Conservation (phyloP, 129 eudicot species). For the Oenanthe sinensis region DNA sequence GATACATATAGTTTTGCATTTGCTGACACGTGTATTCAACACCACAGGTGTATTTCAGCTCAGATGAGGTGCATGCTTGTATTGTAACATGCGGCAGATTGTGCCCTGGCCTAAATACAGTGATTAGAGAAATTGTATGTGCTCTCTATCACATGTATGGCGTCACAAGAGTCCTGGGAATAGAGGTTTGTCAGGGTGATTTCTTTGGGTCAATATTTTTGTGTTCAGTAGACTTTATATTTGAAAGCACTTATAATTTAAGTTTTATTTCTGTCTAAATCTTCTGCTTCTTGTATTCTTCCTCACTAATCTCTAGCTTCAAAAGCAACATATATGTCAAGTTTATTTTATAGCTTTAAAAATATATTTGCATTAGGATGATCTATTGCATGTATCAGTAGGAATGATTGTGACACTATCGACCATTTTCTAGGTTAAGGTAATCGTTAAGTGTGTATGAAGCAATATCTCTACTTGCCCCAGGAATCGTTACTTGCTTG, state of each 20-base stretch:
- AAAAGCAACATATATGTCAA: not conserved
- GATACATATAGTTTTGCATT: conserved; percentile 9
- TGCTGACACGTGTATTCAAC: conserved; percentile 18
- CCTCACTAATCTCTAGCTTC: not conserved
- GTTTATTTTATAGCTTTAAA: not conserved
- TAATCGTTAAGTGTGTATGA: not conserved
- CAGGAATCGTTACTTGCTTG: not conserved
- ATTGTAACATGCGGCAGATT: conserved; percentile 91
- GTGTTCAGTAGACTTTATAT: not conserved
- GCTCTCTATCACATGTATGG: conserved; percentile 87
- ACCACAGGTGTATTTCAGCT: conserved; percentile 66
- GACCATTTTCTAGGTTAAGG: not conserved
- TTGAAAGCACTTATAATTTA: not conserved
- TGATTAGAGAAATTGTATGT: conserved; percentile 85
- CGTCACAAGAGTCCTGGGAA: conserved; percentile 74
- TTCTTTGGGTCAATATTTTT: not conserved
- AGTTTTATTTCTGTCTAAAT: not conserved
- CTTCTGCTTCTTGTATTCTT: not conserved
- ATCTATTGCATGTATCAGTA: not conserved
- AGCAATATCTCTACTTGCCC: not conserved
- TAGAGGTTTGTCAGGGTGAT: conserved; percentile 34
- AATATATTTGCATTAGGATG: not conserved
- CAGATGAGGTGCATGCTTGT: conserved; percentile 87
- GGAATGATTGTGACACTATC: not conserved
- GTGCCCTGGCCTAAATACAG: conserved; percentile 90